Percentiles rank a stretch among this genome's conserved stretches.
Evolutionary conservation across 306 rosid species (phyloP).

Genomic region (Cucumis melo): DNA sequence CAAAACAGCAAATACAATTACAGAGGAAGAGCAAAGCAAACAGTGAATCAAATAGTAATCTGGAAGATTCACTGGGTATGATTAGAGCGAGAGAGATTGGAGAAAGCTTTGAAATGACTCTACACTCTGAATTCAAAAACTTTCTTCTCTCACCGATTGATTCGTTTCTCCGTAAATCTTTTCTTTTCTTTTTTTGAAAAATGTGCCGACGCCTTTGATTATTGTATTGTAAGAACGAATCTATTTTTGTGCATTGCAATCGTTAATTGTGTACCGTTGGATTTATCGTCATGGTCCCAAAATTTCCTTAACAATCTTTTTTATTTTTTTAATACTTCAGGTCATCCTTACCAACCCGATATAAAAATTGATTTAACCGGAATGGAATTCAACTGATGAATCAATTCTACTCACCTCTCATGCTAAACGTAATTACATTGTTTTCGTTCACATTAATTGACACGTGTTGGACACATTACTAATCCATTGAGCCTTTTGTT

Average conservation of each 20-base stretch:
- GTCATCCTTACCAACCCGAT: too few species aligned
- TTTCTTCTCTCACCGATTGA: neutral
- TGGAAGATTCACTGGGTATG: neutral
- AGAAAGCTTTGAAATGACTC: conserved; percentile 4
- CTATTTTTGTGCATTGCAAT: neutral
- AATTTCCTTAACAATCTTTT: neutral
- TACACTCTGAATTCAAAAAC: neutral
- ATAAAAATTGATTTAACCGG: too few species aligned
- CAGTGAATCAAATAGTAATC: neutral
- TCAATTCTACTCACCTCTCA: too few species aligned
- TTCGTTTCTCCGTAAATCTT: neutral
- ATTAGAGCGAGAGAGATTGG: too few species aligned
- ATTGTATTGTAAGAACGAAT: neutral
- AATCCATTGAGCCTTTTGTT: too few species aligned
- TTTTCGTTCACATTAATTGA: too few species aligned
- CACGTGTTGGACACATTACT: too few species aligned
- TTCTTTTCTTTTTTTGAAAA: neutral
- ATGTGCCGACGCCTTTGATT: conserved; percentile 2
- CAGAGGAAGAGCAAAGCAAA: neutral
- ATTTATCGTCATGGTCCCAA: neutral
- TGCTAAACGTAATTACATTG: too few species aligned
- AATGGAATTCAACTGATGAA: too few species aligned
- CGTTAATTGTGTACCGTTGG: neutral
- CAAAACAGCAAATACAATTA: neutral
- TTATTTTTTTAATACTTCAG: too few species aligned